Conservation (phyloP, 768 basidiomycete species). For the Tremella fuciformis region DNA sequence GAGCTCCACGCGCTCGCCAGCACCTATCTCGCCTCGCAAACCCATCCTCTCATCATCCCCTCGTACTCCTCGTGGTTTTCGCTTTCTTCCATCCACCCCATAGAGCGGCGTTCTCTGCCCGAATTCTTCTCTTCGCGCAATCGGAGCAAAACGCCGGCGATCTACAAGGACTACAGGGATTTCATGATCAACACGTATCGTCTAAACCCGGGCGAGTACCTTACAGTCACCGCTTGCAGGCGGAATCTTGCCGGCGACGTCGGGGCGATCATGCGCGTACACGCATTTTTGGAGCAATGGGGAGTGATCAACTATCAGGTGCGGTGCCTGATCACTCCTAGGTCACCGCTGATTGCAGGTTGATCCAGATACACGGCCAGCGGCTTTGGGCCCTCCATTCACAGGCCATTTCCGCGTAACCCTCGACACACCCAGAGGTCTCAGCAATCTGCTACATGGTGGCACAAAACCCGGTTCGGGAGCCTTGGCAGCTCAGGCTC, state of each 20-base stretch:
- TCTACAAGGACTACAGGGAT: conserved; percentile 99
- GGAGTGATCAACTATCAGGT: conserved; percentile 99
- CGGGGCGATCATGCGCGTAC: conserved; percentile 97
- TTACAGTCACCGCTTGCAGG: conserved; percentile 95
- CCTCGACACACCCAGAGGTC: conserved; percentile 91
- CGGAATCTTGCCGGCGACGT: conserved; percentile 96
- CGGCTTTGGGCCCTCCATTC: conserved; percentile 91
- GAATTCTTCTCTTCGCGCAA: conserved; percentile 98
- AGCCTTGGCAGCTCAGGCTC: conserved; percentile 55
- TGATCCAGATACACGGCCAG: conserved; percentile 92
- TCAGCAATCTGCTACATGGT: conserved; percentile 76
- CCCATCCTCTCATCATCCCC: conserved; percentile 93
- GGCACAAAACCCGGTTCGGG: conserved; percentile 52
- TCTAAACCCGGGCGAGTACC: conserved; percentile 86
- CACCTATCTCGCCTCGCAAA: conserved; percentile 94
- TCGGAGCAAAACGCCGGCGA: conserved; percentile 87
- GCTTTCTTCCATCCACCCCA: conserved; percentile 85
- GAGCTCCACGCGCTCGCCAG: conserved; percentile 49
- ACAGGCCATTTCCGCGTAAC: conserved; percentile 98
- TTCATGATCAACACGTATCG: conserved; percentile 99
- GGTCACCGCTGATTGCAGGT: conserved; percentile 60
- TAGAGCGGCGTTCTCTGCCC: conserved; percentile 86
- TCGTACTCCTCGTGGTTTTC: conserved; percentile 98
- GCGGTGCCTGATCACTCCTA: conserved; percentile 1
- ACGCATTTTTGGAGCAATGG: conserved; percentile 98